Base-by-base conservation (phyloP, 257 asterid genomes). In the Verbascum thapsus region DNA sequence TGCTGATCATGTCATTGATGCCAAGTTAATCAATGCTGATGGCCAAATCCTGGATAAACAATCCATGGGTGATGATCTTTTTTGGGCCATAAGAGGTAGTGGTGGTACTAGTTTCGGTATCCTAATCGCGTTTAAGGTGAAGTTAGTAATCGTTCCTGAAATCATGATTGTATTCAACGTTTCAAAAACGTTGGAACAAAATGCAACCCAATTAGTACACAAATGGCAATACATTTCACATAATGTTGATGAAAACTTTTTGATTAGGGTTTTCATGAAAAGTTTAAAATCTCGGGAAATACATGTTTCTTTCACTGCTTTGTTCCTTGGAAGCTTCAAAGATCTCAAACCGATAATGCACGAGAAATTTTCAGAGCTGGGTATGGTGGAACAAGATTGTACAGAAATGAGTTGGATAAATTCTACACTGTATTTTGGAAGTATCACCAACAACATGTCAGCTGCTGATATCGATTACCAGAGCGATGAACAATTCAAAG, bases 351-450 rank as follows among this genome's bases (percentile, higher is more conserved):
- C 47, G 0, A 6, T 70, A 6, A 59, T 74, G 80, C 34, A 70
- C 13, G 50, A 68, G 16, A 13, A 60, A 9, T 70, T 74, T 53
- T 72, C 72, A 0, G 72, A 74, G 39, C 56, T 74, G 0, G 69
- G 72, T 0, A 6, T 74, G 40, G 10, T 7, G 9, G 20, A 35
- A 58, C 13, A 45, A 37, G 68, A 74, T 23, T 74, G 74, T 11
- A 32, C 3, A 0, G 71, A 74, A 42, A 68, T 68, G 74, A 56
- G 60, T 3, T 74, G 79, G 75, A 51, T 74, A 1, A 72, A 68
- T 4, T 63, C 79, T 2, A 2, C 1, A 16, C 65, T 51, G n/a
- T 63, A 9, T 49, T 58, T 68, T 11, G 38, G 15, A 34, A 2
- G 22, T 12, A 1, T 19, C 73, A 11, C 40, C 59, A n/a, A n/a